Conservation (phyloP, 225 moss, liverwort and hornwort genomes). For the Bryum argenteum region DNA sequence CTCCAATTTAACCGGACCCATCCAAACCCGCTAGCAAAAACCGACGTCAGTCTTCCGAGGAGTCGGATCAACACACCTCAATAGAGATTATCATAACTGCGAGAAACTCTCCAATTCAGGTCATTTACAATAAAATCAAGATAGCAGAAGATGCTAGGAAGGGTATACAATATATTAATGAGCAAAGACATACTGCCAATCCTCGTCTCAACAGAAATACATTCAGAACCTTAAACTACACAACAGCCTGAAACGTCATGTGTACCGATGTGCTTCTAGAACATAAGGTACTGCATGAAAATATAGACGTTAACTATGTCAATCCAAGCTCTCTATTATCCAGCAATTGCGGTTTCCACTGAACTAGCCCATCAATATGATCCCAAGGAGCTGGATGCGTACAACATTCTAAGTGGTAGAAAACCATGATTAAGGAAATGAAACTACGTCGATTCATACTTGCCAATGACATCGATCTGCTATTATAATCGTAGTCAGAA, state of each 20-base stretch:
- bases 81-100: slow-evolving; percentile 1
- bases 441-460: neutral
- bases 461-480: slow-evolving; percentile 16
- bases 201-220: slow-evolving; percentile 19
- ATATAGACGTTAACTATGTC: slow-evolving; percentile 16
- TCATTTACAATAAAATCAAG: neutral
- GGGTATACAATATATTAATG: slow-evolving; percentile 6
- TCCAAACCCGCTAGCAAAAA: slow-evolving; percentile 30
- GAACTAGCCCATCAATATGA: slow-evolving; percentile 32
- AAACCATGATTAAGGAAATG: slow-evolving; percentile 2
- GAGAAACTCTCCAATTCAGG: slow-evolving; percentile 13
- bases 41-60: slow-evolving; percentile 27
- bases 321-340: slow-evolving; percentile 43
- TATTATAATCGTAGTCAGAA: neutral
- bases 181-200: slow-evolving; percentile 5
- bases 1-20: slow-evolving; percentile 28
- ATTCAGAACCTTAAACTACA: slow-evolving; percentile 19
- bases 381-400: slow-evolving; percentile 24
- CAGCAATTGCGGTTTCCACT: slow-evolving; percentile 21
- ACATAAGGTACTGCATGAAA: slow-evolving; percentile 19
- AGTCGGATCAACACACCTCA: slow-evolving; percentile 14
- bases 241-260: slow-evolving; percentile 12
- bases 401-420: slow-evolving; percentile 6
- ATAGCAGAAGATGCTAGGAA: slow-evolving; percentile 13
- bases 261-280: slow-evolving; percentile 8